Base-by-base conservation (phyloP, 176 grass and related monocot genomes). In the Lolium rigidum region DNA sequence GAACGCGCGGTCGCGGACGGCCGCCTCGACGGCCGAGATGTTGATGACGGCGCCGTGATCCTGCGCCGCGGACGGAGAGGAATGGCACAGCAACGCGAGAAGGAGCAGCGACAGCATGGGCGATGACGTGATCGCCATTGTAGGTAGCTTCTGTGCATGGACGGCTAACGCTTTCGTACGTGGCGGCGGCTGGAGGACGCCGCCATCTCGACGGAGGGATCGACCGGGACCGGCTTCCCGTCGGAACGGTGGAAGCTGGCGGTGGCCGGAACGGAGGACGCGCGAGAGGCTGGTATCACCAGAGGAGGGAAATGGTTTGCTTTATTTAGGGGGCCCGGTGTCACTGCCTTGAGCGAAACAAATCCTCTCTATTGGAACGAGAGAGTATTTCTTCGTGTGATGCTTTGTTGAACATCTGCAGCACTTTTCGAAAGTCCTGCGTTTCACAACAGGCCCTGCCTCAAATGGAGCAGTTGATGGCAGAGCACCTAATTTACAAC, bases 1-100 rank as follows among this genome's bases (percentile, higher is more conserved):
- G 82, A 88, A 77, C 4, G 90, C 81, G 22, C 82, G 77, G 70
- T 87, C 90, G n/a, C 85, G 89, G 77, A 91, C 28, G 61, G 62
- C 41, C n/a, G 62, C 69, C 81, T 91, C 89, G n/a, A 91, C 5
- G 26, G 31, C 28, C 7, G 69, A 77, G 60, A 91, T 76, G 85
- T 62, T 85, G 8, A 52, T 2, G 16, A 10, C 6, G 46, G 13
- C 13, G 10, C 28, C 8, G 57, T 38, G 3, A 21, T 12, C 16
- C 60, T 80, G 49, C 5, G 75, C 59, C 5, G 38, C 26, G 76
- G 39, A 31, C 28, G 28, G 2, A 31, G 28, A 60, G 59, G 58
- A 18, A 28, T 49, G 11, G 28, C 25, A 31, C 28, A 31, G 11
- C 14, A 66, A n/a, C n/a, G 89, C 85, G 10, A 41, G 67, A 10